Evolutionary conservation across 768 basidiomycete genomes (phyloP).

Genomic region (Termitomyces sp.): DNA sequence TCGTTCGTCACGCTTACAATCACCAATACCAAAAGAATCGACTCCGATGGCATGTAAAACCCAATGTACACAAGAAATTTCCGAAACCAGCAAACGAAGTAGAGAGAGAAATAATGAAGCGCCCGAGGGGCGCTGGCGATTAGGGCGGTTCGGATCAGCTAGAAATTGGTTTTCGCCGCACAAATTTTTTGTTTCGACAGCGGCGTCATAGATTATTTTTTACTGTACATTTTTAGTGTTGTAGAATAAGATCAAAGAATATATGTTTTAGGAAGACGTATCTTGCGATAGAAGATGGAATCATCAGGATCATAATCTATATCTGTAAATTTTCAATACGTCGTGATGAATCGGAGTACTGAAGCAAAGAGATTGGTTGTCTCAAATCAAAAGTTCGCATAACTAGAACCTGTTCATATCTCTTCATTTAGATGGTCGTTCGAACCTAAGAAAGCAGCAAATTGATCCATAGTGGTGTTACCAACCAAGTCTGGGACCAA

Average conservation of each 20-base stretch:
- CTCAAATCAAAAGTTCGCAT: no score
- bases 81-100: neutral
- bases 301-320: no score
- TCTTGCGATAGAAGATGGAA: neutral
- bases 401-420: no score
- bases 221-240: neutral
- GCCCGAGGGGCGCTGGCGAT: conserved; percentile 1
- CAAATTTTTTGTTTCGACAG: conserved; percentile 10
- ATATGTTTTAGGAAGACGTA: no score
- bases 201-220: neutral
- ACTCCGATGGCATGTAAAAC: neutral
- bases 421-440: no score
- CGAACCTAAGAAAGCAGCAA: neutral
- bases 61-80: neutral
- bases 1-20: conserved; percentile 5
- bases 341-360: neutral
- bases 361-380: no score
- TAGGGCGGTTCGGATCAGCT: conserved; percentile 7
- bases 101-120: conserved; percentile 1
- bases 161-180: conserved; percentile 14
- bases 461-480: conserved; percentile 1
- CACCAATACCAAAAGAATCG: neutral
- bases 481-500: neutral
- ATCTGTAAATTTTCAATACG: no score
- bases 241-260: no score